Evolutionary conservation across 352 stramenopile genomes (phyloP), one percentile per base, ranked within the genome.

Genomic region (Thalassiosira mediterranea): DNA sequence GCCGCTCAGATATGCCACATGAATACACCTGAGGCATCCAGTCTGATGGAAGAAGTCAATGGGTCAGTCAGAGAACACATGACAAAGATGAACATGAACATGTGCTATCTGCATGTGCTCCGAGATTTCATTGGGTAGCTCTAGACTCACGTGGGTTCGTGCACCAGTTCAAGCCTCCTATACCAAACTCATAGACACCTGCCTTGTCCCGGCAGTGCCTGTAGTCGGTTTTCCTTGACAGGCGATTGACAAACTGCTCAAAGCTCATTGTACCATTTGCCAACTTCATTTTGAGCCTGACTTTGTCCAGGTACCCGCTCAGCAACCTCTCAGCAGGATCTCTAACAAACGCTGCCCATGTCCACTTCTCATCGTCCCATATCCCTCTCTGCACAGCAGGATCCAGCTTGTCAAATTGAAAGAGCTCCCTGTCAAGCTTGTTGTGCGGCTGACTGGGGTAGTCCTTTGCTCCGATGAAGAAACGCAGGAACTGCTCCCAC

Each of bases 401-500:
- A 15, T 74, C 21, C 2, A 88, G 29, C 2, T 48, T 46, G 52
- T 73, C 69, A 52, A 86, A 79, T 42, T 46, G 44, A 62, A 85
- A 81, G 0, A 49, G n/a, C 5, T 40, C 57, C 2, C 60, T 21
- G 64, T 88, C 81, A 3, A 38, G 28, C 31, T 88, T 86, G 13
- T 52, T 26, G 47, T 88, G 57, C 0, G 81, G 81, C 10, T 71
- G 19, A 10, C 56, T 66, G 4, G 59, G 61, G 52, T 81, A 88
- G 72, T 88, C 80, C 31, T 75, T 75, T 3, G 80, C 75, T 38
- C 81, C 81, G 19, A 80, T 61, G 11, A 65, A 59, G 65, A 80
- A 82, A 49, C 81, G 31, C 11, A 81, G 54, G 58, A 88, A 84
- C 46, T 82, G 71, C 25, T 76, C 42, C 81, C 81, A 88, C 60